Conservation (phyloP, 805 yeast species). For the Torulaspora indica region DNA sequence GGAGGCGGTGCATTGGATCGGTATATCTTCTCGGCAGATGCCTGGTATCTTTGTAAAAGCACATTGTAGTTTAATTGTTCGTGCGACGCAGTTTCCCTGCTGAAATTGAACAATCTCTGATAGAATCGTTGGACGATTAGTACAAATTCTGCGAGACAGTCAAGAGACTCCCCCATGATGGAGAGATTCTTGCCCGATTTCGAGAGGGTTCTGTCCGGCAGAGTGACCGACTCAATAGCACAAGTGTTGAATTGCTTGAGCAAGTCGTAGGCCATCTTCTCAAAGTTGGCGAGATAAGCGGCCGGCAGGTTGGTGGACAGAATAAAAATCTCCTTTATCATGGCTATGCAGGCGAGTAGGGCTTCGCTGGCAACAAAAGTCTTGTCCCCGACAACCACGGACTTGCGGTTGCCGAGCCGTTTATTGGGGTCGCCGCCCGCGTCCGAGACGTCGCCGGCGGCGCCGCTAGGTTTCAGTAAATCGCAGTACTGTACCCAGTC, state of each 20-base stretch:
- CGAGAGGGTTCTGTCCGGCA: conserved; percentile 19
- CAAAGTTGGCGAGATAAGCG: conserved; percentile 36
- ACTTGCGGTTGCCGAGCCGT: conserved; percentile 35
- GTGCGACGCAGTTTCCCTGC: conserved; percentile 25
- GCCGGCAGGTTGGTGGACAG: conserved; percentile 54
- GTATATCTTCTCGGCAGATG: conserved; percentile 31
- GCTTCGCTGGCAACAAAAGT: conserved; percentile 58
- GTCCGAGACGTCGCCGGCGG: conserved; percentile 1
- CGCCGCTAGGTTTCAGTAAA: conserved; percentile 11
- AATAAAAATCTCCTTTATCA: conserved; percentile 50
- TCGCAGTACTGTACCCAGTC: conserved; percentile 45
- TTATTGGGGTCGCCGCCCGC: conserved; percentile 11
- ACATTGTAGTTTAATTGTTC: conserved; percentile 24
- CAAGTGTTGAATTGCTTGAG: conserved; percentile 47
- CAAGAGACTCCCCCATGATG: conserved; percentile 42
- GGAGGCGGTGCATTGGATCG: conserved; percentile 37
- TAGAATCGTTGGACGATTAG: conserved; percentile 30
- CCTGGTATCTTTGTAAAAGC: conserved; percentile 25
- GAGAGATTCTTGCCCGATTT: conserved; percentile 37
- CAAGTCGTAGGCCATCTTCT: conserved; percentile 42
- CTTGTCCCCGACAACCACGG: conserved; percentile 47
- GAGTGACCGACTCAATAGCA: conserved; percentile 26
- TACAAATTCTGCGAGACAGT: conserved; percentile 38
- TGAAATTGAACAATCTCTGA: conserved; percentile 24
- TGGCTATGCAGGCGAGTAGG: conserved; percentile 37